These are phyloP conservation scores for Phoma sp. DNA, from an alignment of 2,329 filamentous ascomycete species.

Conservation along the genomic window DNA sequence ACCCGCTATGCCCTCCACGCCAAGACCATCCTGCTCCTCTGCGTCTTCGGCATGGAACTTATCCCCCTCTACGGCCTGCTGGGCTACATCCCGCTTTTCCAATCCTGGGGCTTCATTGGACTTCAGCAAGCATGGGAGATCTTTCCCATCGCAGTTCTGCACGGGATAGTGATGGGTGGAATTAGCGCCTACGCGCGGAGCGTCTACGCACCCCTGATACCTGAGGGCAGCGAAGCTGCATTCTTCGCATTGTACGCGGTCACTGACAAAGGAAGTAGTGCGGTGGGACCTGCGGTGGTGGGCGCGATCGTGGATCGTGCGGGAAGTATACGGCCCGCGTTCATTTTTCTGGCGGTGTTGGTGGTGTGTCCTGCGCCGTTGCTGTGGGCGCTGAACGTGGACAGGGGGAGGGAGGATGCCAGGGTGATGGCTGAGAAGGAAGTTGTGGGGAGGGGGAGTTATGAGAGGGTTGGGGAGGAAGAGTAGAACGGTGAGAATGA, in stretches of 20 bases:
- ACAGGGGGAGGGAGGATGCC: slow-evolving; percentile 54
- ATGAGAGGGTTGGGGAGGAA: slow-evolving; percentile 23
- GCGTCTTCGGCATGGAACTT: slow-evolving; percentile 83
- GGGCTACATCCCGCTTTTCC: slow-evolving; percentile 79
- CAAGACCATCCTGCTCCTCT: slow-evolving; percentile 83
- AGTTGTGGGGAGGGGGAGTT: slow-evolving; percentile 20
- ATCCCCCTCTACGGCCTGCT: slow-evolving; percentile 88
- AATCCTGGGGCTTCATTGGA: slow-evolving; percentile 74
- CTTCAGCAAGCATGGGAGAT: slow-evolving; percentile 91
- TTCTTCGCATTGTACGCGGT: slow-evolving; percentile 96
- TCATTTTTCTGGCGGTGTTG: slow-evolving; percentile 81
- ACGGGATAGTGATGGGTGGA: slow-evolving; percentile 88
- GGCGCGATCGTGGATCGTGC: slow-evolving; percentile 79
- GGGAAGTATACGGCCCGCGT: slow-evolving; percentile 62
- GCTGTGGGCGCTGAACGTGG: slow-evolving; percentile 80
- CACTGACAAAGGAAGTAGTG: slow-evolving; percentile 90
- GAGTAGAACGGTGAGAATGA: too few species aligned
- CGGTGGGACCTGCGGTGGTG: slow-evolving; percentile 90
- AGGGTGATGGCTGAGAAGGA: slow-evolving; percentile 29
- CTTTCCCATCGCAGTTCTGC: slow-evolving; percentile 83
- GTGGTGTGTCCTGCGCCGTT: slow-evolving; percentile 80
- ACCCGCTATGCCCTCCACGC: slow-evolving; percentile 69
- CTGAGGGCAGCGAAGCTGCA: slow-evolving; percentile 87
- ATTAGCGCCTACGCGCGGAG: slow-evolving; percentile 87
- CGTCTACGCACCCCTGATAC: slow-evolving; percentile 87